Evolutionary conservation across 1,284 basidiomycete species (phyloP).

Genomic region (Microbotryomycetes sp.): DNA sequence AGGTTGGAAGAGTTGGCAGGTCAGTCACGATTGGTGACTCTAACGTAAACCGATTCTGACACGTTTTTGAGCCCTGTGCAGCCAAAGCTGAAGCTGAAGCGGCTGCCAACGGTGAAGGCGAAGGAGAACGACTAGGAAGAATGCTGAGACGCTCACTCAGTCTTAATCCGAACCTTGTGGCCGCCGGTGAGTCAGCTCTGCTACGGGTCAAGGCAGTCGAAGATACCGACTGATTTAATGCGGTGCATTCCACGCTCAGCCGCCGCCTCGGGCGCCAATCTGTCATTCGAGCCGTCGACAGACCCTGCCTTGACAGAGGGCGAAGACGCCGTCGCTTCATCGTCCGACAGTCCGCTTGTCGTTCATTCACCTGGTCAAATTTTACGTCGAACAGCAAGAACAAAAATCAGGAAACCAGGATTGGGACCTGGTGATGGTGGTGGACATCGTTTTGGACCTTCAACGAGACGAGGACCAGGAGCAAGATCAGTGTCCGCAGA

Average conservation of each 20-base stretch:
- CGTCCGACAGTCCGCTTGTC: constrained; percentile 77
- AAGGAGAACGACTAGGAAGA: constrained; percentile 74
- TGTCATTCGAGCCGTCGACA: constrained; percentile 38
- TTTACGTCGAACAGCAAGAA: constrained; percentile 82
- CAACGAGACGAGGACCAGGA: constrained; percentile 42
- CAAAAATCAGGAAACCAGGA: constrained; percentile 87
- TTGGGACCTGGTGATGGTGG: constrained; percentile 61
- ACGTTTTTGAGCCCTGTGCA: neutral
- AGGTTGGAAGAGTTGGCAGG: constrained; percentile 86
- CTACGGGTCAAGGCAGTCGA: neutral
- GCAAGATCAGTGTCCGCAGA: neutral
- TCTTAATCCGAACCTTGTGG: constrained; percentile 63
- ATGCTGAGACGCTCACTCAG: constrained; percentile 81
- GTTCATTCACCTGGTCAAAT: constrained; percentile 81
- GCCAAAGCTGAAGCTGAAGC: constrained; percentile 48
- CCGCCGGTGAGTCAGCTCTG: constrained; percentile 8
- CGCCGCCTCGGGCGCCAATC: constrained; percentile 43
- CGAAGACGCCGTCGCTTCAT: constrained; percentile 4
- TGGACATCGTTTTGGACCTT: constrained; percentile 64
- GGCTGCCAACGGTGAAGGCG: constrained; percentile 48
- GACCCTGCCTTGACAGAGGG: constrained; percentile 15
- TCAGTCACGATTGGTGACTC: constrained; percentile 45
- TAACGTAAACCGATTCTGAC: neutral
- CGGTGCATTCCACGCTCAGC: constrained; percentile 43
- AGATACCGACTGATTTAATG: neutral